Evolutionary conservation across 1,139 yeast species (phyloP), one percentile per base, ranked within the genome.

Genomic region (Meyerozyma elateridarum): DNA sequence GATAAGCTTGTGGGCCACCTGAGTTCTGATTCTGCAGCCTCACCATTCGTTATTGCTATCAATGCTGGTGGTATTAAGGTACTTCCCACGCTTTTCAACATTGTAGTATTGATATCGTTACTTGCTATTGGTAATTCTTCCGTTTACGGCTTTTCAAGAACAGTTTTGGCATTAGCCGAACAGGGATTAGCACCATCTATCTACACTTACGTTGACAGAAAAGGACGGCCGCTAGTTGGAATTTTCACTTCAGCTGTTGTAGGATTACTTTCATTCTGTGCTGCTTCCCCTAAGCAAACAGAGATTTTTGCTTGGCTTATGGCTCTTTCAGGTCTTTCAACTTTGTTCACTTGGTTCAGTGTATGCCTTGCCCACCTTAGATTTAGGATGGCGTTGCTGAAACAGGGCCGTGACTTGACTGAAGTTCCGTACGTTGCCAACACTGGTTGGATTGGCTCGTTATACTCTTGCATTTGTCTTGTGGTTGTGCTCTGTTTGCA

Each of bases 41-140:
- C 80, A 8, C 82, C 82, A 15, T 73, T 76, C 53, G 77, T 76
- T 7, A 65, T 75, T 44, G 79, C 80, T n/a, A 64, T 76, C 33
- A 62, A 64, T 34, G 59, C 62, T 30, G 79, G 78, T 3, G 78
- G 80, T 5, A 63, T 69, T 28, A 51, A 58, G 24, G 67, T 54
- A 2, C 56, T 71, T 30, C 71, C 72, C 4, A 60, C 70, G 2
- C 61, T 66, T 25, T 61, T 67, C 49, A 67, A 67, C 38, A 72
- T 64, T 5, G 59, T 65, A 8, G 64, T 67, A 22, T 49, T 67
- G 34, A 54, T 66, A 11, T 56, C 72, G 1, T 61, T 67, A 18
- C 48, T 62, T 25, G 62, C 73, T 11, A 68, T 65, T 21, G 73
- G 71, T 5, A 64, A 65, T 41, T 59, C 70, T 1, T 68, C 72